Percentiles rank a stretch among this genome's conserved stretches.
Evolutionary conservation across 208 protist genomes (phyloP).

Genomic region (Naegleria lovaniensis): DNA sequence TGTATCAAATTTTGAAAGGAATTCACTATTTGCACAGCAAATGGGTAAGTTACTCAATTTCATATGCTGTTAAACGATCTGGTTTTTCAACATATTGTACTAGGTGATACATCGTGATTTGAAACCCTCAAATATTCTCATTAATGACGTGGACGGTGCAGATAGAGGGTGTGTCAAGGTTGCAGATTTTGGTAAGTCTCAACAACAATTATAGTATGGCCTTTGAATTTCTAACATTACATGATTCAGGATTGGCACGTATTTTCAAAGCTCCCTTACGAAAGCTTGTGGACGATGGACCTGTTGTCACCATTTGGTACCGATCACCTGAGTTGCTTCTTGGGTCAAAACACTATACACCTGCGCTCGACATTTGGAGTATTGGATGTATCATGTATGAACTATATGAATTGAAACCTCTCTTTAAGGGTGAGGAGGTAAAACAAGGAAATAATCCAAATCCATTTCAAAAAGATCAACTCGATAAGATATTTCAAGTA

Average conservation of each 20-base stretch:
- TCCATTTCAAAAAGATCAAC: slow-evolving; percentile 60
- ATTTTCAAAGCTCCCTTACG: slow-evolving; percentile 8
- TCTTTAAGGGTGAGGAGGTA: slow-evolving; percentile 51
- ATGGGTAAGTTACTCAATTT: background rate
- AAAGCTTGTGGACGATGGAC: background rate
- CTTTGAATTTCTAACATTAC: no score
- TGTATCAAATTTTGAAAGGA: slow-evolving; percentile 17
- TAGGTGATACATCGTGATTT: slow-evolving; percentile 16
- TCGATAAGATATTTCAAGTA: slow-evolving; percentile 50
- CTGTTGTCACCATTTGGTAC: slow-evolving; percentile 39
- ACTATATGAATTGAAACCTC: slow-evolving; percentile 72
- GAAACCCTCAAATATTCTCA: slow-evolving; percentile 23
- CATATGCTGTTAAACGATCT: no score
- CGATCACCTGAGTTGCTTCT: slow-evolving; percentile 32
- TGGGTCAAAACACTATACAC: slow-evolving; percentile 33
- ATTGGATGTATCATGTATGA: slow-evolving; percentile 98
- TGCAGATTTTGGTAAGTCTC: slow-evolving; percentile 3
- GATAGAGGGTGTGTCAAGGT: background rate
- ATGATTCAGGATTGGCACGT: slow-evolving; percentile 12
- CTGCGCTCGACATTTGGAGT: slow-evolving; percentile 93
- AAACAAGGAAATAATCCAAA: background rate
- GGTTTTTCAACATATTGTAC: no score
- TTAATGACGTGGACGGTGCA: background rate
- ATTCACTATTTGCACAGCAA: slow-evolving; percentile 1
- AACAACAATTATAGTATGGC: no score